Conservation (phyloP, 2,329 filamentous ascomycete species). For the Drechmeria coniospora region DNA sequence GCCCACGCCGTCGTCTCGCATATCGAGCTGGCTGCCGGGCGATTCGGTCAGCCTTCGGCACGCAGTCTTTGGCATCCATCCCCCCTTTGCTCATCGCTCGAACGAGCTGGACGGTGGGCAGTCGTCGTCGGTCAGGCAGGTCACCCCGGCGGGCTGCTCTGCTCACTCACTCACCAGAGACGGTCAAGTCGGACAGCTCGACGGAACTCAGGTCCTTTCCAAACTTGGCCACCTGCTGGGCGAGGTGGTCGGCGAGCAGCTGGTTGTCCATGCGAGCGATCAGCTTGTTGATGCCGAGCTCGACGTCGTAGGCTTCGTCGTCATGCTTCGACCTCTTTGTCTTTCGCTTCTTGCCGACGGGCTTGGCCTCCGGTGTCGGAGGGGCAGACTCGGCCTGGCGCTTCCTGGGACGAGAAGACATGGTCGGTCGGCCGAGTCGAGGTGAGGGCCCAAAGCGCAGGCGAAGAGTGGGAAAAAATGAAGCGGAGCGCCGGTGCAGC, state of each 20-base stretch:
- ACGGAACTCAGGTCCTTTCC: constrained; percentile 67
- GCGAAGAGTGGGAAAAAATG: too few species aligned
- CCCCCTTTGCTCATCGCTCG: too few species aligned
- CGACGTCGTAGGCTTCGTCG: constrained; percentile 45
- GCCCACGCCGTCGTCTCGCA: constrained; percentile 65
- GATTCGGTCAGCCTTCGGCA: too few species aligned
- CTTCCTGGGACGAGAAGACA: constrained; percentile 39
- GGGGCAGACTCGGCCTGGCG: constrained; percentile 36
- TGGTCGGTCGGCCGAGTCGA: too few species aligned
- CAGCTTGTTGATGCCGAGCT: constrained; percentile 63
- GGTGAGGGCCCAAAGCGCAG: too few species aligned
- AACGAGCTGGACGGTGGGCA: too few species aligned
- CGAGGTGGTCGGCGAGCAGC: constrained; percentile 72
- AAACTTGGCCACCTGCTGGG: constrained; percentile 62
- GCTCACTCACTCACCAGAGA: constrained; percentile 44
- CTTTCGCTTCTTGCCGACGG: constrained; percentile 41
- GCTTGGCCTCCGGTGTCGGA: constrained; percentile 28
- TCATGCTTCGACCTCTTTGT: constrained; percentile 33
- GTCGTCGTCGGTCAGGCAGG: too few species aligned
- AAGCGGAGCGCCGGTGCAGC: too few species aligned
- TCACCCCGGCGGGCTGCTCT: too few species aligned
- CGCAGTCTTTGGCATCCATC: too few species aligned
- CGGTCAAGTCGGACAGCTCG: constrained; percentile 68
- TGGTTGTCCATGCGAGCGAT: constrained; percentile 72
- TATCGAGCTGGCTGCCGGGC: constrained; percentile 49